Percentiles rank a stretch among this genome's conserved stretches.
These are phyloP conservation scores for Papiliotrema nemorosa DNA, from an alignment of 1,284 basidiomycete genomes.

Conservation along the genomic window DNA sequence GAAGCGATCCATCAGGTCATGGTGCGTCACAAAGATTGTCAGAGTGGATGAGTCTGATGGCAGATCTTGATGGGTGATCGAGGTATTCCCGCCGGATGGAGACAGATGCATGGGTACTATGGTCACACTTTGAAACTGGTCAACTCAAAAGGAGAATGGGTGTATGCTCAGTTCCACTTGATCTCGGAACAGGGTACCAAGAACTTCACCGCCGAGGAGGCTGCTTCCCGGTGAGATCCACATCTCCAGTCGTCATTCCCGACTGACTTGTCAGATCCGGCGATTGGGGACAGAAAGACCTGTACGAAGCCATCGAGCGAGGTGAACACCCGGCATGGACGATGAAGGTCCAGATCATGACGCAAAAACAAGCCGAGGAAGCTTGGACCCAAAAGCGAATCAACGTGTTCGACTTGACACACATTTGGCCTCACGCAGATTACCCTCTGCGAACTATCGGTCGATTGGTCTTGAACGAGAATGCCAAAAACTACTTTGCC, in stretches of 20 bases:
- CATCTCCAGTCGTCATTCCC: not conserved
- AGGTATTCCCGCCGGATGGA: constrained; percentile 77
- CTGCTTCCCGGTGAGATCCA: constrained; percentile 28
- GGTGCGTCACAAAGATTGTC: constrained; percentile 62
- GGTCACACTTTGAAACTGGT: constrained; percentile 90
- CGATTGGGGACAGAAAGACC: constrained; percentile 70
- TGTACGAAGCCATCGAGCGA: constrained; percentile 69
- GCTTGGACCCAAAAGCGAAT: constrained; percentile 57
- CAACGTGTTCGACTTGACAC: constrained; percentile 74
- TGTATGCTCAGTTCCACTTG: constrained; percentile 79
- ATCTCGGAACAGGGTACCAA: constrained; percentile 73
- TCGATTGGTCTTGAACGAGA: constrained; percentile 80
- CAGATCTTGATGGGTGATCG: constrained; percentile 59
- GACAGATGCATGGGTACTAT: constrained; percentile 82
- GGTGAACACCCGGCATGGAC: constrained; percentile 56
- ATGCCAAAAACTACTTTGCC: constrained; percentile 56
- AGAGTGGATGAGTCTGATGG: not conserved
- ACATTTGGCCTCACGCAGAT: constrained; percentile 78
- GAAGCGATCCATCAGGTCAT: constrained; percentile 87
- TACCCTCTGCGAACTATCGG: constrained; percentile 84
- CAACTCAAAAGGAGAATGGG: constrained; percentile 74
- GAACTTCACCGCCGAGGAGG: constrained; percentile 49
- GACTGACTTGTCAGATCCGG: constrained; percentile 56
- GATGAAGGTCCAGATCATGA: constrained; percentile 70
- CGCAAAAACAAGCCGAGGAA: constrained; percentile 78